A percentile compares a stretch with the other conserved stretches of the same genome.
Conservation (phyloP, 495 filamentous ascomycete genomes). For the Daldinia caldariorum region DNA sequence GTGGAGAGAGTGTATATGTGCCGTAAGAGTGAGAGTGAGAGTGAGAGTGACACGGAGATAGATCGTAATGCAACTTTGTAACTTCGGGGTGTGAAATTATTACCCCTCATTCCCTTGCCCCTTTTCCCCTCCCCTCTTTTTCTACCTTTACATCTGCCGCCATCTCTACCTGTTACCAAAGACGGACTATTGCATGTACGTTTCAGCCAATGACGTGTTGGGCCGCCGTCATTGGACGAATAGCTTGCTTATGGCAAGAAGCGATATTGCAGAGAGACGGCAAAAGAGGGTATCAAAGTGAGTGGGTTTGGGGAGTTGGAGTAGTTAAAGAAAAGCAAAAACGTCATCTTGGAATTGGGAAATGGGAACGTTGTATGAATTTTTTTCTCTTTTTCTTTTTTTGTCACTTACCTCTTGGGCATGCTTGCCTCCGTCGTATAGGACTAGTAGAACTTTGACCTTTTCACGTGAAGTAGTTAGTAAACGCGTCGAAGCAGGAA, state of each 20-base stretch:
- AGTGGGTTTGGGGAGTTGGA: conserved; percentile 5
- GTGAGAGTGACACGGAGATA: no score
- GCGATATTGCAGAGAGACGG: conserved; percentile 35
- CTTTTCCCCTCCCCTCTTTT: conserved; percentile 2
- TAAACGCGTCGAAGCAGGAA: conserved; percentile 48
- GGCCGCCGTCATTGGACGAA: conserved; percentile 22
- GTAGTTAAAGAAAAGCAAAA: conserved; percentile 17
- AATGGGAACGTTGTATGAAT: background rate
- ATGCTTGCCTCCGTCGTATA: conserved; percentile 66
- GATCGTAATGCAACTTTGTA: conserved; percentile 20
- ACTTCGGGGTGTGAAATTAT: conserved; percentile 2
- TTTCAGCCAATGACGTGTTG: conserved; percentile 41
- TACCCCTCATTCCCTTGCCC: conserved; percentile 35
- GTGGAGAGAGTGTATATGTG: conserved; percentile 15
- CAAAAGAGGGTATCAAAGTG: conserved; percentile 16
- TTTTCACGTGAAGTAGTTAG: conserved; percentile 61
- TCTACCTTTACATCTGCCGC: conserved; percentile 39
- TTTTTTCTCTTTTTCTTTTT: background rate
- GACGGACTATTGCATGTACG: conserved; percentile 35
- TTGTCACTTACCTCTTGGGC: conserved; percentile 58
- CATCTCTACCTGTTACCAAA: conserved; percentile 36
- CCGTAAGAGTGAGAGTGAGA: no score
- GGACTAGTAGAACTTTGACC: conserved; percentile 66
- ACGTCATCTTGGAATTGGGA: conserved; percentile 11
- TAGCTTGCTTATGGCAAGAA: conserved; percentile 32